Base-by-base conservation (phyloP, 192 early-diverging fungal genomes). In the Linnemannia zychae region DNA sequence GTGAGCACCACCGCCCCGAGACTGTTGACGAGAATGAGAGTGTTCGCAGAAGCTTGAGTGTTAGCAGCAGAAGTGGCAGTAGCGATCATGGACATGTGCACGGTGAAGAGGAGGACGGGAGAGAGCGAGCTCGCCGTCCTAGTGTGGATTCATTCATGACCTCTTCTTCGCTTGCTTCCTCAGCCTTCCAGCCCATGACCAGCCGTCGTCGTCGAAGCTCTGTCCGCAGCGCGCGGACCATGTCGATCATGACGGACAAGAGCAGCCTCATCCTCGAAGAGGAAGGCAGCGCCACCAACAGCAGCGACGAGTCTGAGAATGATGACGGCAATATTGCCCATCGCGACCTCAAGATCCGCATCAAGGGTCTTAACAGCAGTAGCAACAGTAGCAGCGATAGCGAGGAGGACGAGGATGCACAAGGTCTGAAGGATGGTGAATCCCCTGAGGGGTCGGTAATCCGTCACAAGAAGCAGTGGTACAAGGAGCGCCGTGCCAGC, bases 211-310 rank as follows among this genome's bases (percentile, higher is more conserved):
- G 12, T 33, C 28, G 57, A 12, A 63, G 57, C 28, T 63, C 57
- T 46, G 60, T 37, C n/a, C 67, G 72, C 13, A 84, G 77, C 47
- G 76, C 75, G 57, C 36, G 72, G n/a, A 60, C 81, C 24, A 63
- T 60, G 73, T 84, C 82, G 3, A 38, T 84, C 20, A 65, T 84
- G 73, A 78, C 77, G 7, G 77, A 84, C 57, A 72, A 71, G 47
- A 82, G 37, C 33, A 74, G 66, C 22, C 31, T 38, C 0, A 71
- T 31, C 22, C 40, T 47, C 31, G 33, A 17, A 48, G 72, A 80
- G 28, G 52, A 44, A 2, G 72, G 52, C 46, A 36, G 44, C 1
- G 28, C 33, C 31, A 44, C 40, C 40, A 44, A 44, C 12, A 49
- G 37, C 22, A 37, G 37, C 9, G 72, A 31, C 47, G 28, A 44